Evolutionary conservation across 345 rosid genomes (phyloP).

Genomic region (Brassica carinata): DNA sequence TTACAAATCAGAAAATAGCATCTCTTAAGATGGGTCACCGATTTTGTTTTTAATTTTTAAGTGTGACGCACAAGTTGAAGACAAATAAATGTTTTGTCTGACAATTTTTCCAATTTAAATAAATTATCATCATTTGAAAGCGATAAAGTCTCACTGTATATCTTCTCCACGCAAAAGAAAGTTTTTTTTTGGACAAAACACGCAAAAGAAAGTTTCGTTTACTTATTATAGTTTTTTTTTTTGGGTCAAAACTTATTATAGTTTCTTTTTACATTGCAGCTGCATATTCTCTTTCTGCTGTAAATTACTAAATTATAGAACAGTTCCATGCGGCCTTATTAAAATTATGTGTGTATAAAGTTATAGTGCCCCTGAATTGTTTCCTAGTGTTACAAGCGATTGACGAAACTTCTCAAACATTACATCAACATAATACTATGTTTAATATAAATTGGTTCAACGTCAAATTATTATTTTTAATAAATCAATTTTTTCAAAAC

Average conservation of each 20-base stretch:
- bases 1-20: background rate
- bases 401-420: no score
- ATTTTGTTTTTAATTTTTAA: background rate
- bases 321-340: background rate
- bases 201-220: slow-evolving; percentile 5
- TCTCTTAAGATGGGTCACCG: background rate
- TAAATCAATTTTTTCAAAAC: no score
- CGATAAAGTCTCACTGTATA: background rate
- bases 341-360: background rate
- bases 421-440: no score
- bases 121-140: background rate
- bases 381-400: background rate
- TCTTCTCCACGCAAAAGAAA: slow-evolving; percentile 19
- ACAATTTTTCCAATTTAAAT: background rate
- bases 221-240: no score
- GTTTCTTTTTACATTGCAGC: background rate
- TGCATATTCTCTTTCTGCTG: background rate
- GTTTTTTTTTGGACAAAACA: no score
- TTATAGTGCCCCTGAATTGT: slow-evolving; percentile 2
- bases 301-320: background rate
- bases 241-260: no score
- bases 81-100: background rate
- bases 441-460: no score
- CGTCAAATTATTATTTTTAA: no score
- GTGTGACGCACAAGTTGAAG: background rate